These are phyloP conservation scores for Silene noctiflora DNA, from an alignment of 179 eudicot genomes.

Conservation along the genomic window DNA sequence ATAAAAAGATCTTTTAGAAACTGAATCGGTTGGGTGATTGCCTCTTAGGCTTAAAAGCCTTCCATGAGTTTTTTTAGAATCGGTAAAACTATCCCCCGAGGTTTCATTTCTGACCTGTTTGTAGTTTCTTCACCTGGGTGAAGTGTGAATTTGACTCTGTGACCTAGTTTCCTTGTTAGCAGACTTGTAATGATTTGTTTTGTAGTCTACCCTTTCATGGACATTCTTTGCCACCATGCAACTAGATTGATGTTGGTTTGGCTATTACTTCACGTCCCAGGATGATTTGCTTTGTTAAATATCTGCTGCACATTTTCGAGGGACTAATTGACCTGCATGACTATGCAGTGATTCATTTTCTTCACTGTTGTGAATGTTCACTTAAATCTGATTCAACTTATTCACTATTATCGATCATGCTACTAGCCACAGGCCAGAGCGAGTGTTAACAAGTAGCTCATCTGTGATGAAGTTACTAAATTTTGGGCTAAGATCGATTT, in stretches of 20 bases:
- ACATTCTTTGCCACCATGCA: not conserved
- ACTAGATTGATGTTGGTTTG: no score
- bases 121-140: not conserved
- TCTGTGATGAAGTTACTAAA: not conserved
- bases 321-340: no score
- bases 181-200: not conserved
- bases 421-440: not conserved
- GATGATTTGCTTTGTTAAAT: no score
- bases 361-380: no score
- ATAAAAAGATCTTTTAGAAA: no score
- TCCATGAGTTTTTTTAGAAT: no score
- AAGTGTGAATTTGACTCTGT: not conserved
- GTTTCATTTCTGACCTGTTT: not conserved
- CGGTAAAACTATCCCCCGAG: not conserved
- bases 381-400: no score
- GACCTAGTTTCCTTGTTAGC: not conserved
- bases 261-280: no score
- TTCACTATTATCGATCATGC: not conserved
- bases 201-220: not conserved
- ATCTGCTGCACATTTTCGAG: no score
- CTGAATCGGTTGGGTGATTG: no score
- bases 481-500: not conserved
- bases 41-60: no score
- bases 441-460: not conserved
- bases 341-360: no score